Evolutionary conservation across 495 filamentous ascomycete species (phyloP).

Genomic region (Aspergillus baeticus): DNA sequence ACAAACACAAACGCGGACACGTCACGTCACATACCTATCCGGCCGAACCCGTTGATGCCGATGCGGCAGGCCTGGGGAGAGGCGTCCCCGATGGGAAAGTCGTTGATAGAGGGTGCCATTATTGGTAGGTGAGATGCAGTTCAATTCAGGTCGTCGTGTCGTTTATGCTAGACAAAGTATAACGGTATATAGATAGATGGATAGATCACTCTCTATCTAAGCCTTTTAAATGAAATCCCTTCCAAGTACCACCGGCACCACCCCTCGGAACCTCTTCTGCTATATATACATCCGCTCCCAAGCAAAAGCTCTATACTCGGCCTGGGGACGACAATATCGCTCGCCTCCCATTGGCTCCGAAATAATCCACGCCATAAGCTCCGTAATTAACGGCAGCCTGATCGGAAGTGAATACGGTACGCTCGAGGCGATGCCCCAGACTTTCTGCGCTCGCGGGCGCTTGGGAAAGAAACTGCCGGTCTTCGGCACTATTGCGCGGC

Average conservation of each 20-base stretch:
- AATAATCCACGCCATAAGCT: background rate
- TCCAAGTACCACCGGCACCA: too few relatives aligned
- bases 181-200: background rate
- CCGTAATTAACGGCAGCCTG: background rate
- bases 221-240: too few relatives aligned
- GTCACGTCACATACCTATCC: background rate
- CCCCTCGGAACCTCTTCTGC: background rate
- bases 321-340: background rate
- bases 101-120: constrained; percentile 6
- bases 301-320: background rate
- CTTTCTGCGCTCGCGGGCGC: too few relatives aligned
- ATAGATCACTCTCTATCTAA: background rate
- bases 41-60: constrained; percentile 8
- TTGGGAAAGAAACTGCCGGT: background rate
- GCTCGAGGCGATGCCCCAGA: too few relatives aligned
- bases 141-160: background rate
- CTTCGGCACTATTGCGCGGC: background rate
- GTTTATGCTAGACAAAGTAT: background rate
- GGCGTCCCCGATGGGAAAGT: background rate
- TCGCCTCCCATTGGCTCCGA: background rate
- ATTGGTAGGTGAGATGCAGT: background rate
- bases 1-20: too few relatives aligned
- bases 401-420: background rate
- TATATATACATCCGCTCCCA: background rate
- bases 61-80: background rate